Base-by-base conservation (phyloP, 2,329 filamentous ascomycete genomes). In the Aspergillus sp. region DNA sequence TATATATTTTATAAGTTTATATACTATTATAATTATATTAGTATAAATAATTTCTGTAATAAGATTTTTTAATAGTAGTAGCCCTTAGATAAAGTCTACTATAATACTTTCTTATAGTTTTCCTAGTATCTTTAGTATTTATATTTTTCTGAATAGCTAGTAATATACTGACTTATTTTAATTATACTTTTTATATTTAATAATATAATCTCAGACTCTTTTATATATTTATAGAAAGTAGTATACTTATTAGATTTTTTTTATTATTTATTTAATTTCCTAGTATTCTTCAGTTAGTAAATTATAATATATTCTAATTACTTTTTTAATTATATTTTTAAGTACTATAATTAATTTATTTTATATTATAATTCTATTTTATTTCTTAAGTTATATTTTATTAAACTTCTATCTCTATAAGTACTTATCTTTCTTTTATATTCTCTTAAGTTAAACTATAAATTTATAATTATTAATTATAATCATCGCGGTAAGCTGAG, bases 151-250 rank as follows among this genome's bases (percentile, higher is more conserved):
- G 2, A 19, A 19, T 19, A 19, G 2, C 19, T 19, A 19, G 2
- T 19, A 19, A 19, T 19, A 19, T 19, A 19, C 19, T 19, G 2
- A 19, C 19, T 19, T 19, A 19, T 19, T 19, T 19, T 2, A 19
- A 19, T 19, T 19, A 19, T 19, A 19, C 19, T 19, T 17, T 7
- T 41, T 37, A 24, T 17, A 55, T 35, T 24, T 7, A 23, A 7
- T 21, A 41, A 55, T 55, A 55, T 55, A 55, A 1, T 47, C 15
- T 7, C 24, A 23, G 23, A 55, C n/a, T 40, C 41, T 7, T 48
- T 55, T 11, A 40, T 55, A 21, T 48, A 55, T 55, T 55, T 39
- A 39, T 53, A 44, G 14, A 27, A 53, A 53, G 6, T 24, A 53
- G 21, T 53, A 53, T 6, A 11, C n/a, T n/a, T 24, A 5, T 39